Conservation (phyloP, 2,329 filamentous ascomycete species). For the Endocalyx cinctus region DNA sequence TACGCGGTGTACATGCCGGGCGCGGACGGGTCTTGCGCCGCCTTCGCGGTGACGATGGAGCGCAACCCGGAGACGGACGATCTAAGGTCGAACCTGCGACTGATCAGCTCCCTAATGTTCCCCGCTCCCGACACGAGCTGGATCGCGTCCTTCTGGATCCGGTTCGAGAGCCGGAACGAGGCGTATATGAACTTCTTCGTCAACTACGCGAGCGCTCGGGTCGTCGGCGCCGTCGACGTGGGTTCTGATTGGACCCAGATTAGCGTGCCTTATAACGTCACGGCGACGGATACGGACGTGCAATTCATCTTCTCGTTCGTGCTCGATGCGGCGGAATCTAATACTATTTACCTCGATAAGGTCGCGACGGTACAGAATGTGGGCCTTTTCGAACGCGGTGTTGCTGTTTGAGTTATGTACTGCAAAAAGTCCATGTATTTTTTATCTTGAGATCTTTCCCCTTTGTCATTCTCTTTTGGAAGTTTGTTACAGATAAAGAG, state of each 20-base stretch:
- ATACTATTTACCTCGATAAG: neutral
- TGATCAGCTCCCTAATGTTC: constrained; percentile 13
- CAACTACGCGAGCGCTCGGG: constrained; percentile 14
- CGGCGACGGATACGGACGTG: neutral
- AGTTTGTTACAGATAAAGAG: too few species aligned
- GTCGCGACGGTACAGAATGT: too few species aligned
- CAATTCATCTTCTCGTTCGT: neutral
- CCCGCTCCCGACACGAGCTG: constrained; percentile 8
- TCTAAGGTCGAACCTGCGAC: constrained; percentile 17
- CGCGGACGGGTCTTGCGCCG: constrained; percentile 16
- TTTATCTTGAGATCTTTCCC: too few species aligned
- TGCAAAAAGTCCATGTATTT: too few species aligned
- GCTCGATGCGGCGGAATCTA: neutral
- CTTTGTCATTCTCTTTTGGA: too few species aligned
- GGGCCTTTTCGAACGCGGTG: too few species aligned
- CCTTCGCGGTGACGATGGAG: constrained; percentile 19
- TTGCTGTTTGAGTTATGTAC: too few species aligned
- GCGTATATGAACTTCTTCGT: constrained; percentile 31
- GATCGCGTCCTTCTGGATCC: constrained; percentile 16
- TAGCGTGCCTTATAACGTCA: too few species aligned
- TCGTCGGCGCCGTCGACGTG: neutral
- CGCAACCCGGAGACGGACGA: constrained; percentile 16
- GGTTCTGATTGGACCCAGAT: neutral
- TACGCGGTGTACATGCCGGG: constrained; percentile 14
- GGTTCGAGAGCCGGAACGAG: constrained; percentile 23